Evolutionary conservation across 148 eudicot genomes (phyloP).

Genomic region (Amaranthus cruentus): DNA sequence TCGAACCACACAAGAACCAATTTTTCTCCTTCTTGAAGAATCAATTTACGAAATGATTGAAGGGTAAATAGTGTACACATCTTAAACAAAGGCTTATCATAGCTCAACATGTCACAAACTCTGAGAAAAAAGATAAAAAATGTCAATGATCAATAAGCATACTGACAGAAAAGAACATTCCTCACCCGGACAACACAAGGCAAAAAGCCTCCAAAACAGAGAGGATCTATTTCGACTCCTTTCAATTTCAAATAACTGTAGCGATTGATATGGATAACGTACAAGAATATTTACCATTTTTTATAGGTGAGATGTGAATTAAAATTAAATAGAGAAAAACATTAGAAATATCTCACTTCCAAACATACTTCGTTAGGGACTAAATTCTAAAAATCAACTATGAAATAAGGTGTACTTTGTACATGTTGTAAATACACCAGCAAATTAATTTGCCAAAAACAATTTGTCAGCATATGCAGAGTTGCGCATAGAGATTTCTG

Average conservation of each 20-base stretch:
- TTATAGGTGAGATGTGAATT: background rate
- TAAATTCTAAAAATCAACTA: background rate
- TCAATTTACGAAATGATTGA: slow-evolving; percentile 77
- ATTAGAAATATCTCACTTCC: background rate
- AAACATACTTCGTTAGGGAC: background rate
- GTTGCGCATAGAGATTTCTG: background rate
- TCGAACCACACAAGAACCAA: slow-evolving; percentile 97
- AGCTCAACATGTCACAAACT: slow-evolving; percentile 33
- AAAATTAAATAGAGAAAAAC: background rate
- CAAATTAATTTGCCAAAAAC: background rate
- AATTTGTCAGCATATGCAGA: background rate
- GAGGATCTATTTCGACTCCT: background rate
- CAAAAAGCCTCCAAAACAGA: background rate
- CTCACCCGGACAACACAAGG: background rate
- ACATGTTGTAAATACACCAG: background rate
- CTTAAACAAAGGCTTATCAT: slow-evolving; percentile 61
- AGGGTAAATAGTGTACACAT: slow-evolving; percentile 80
- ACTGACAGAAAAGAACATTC: background rate
- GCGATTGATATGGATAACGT: background rate
- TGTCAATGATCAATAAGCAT: slow-evolving; percentile 9
- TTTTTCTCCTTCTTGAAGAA: slow-evolving; percentile 99
- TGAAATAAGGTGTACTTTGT: background rate
- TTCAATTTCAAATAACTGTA: background rate
- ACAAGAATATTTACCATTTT: background rate
- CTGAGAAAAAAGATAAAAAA: slow-evolving; percentile 33